Base-by-base conservation (phyloP, 2,329 filamentous ascomycete genomes). In the Nannizziopsis arthrosporioides region DNA sequence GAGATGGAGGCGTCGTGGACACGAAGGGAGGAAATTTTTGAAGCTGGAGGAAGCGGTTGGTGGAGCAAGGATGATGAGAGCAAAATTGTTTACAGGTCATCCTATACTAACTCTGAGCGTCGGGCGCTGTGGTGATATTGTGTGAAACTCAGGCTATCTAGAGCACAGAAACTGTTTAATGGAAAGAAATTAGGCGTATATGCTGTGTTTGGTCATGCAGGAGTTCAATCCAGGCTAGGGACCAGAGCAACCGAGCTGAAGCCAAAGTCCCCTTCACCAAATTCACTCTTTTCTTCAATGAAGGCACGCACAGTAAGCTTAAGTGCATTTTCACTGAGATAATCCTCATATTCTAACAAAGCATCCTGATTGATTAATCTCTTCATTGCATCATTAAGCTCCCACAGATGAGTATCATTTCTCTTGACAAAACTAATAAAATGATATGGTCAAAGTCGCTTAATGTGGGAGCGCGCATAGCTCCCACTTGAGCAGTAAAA, bases 351-450 rank as follows among this genome's bases (percentile, higher is more conserved):
- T 9, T 58, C 52, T 11, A 19, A 53, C 3, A 65, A 53, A 34
- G 42, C 31, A 14, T 61, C 63, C 39, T 57, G 55, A 44, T 61
- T 54, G 10, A 63, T 32, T 2, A 62, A 63, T 2, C 61, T 60
- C 37, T 60, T 61, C 54, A 57, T 56, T 14, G 54, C 51, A 3
- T 62, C 62, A 38, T 65, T 59, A 32, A 66, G 48, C 52, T 66
- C 63, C 59, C 60, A 65, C 50, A 65, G 41, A 50, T 60, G 55
- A 6, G 61, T 56, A 51, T 60, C 59, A 15, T 53, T 54, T 7
- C 55, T 57, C 53, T 62, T 61, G 27, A 65, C 61, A 48, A 65
- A 63, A 9, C 59, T 57, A 36, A 66, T 54, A 48, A 66, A 67
- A 53, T 62, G 59, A 6, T 41, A 46, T 17, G 50, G 22, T 34